Percentiles rank a stretch among this genome's conserved stretches.
Evolutionary conservation across 1,284 basidiomycete genomes (phyloP).

Genomic region (Pseudozyma pruni): DNA sequence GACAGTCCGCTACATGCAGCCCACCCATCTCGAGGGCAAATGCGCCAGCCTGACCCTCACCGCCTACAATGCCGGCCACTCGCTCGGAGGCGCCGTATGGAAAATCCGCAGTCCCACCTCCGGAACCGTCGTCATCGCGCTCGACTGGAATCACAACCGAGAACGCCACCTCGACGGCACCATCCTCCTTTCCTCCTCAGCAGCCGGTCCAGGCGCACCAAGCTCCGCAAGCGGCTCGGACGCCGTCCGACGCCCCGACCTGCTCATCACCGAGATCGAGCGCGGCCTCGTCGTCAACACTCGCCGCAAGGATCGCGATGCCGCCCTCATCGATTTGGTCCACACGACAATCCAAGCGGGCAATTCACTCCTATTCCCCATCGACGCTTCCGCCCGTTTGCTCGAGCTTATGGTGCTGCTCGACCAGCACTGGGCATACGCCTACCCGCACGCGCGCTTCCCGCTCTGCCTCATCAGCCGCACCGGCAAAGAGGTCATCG

Average conservation of each 20-base stretch:
- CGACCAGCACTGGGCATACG: conserved; percentile 97
- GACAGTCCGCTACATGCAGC: conserved; percentile 92
- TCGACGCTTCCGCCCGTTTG: conserved; percentile 90
- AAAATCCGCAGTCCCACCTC: conserved; percentile 96
- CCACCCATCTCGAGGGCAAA: conserved; percentile 89
- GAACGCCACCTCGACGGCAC: conserved; percentile 97
- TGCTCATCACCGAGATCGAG: conserved; percentile 93
- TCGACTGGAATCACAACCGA: conserved; percentile 94
- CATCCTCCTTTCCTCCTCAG: conserved; percentile 70
- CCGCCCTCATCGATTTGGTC: conserved; percentile 73
- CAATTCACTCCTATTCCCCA: conserved; percentile 86
- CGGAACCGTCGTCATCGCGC: conserved; percentile 93
- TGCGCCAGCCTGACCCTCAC: conserved; percentile 80
- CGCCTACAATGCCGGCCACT: conserved; percentile 94
- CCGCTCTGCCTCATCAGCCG: conserved; percentile 86
- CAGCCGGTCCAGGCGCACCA: conserved; percentile 32
- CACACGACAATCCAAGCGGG: conserved; percentile 84
- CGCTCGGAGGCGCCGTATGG: conserved; percentile 96
- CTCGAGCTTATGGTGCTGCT: conserved; percentile 92
- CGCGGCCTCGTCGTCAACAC: conserved; percentile 80
- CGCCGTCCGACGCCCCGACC: conserved; percentile 64
- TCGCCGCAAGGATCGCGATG: conserved; percentile 89
- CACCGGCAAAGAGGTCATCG: conserved; percentile 91
- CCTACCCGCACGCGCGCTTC: conserved; percentile 72
- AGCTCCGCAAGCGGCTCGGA: conserved; percentile 34